These are phyloP conservation scores for Raffaelea albimanens DNA, from an alignment of 2,329 filamentous ascomycete genomes.

Conservation along the genomic window DNA sequence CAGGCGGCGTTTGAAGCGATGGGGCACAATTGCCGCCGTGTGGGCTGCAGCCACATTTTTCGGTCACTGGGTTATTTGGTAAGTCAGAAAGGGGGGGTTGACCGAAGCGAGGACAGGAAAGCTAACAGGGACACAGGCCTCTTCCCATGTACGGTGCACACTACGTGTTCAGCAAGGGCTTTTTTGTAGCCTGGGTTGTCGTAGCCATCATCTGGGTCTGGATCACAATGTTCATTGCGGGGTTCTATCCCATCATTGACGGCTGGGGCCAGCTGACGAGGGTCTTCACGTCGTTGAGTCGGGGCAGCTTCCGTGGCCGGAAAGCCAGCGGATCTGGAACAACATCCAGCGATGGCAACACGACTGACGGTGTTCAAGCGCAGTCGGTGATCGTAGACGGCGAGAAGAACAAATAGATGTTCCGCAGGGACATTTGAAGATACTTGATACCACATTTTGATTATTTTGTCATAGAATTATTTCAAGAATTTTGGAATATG, in stretches of 20 bases:
- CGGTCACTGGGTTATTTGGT: conserved; percentile 44
- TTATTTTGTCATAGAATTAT: too few species aligned
- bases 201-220: conserved; percentile 44
- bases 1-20: conserved; percentile 31
- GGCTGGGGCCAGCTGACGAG: conserved; percentile 25
- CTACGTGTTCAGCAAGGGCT: conserved; percentile 37
- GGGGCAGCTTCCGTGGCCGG: neutral
- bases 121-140: too few species aligned
- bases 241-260: conserved; percentile 39
- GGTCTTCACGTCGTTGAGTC: neutral
- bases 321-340: neutral
- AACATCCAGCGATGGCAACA: neutral
- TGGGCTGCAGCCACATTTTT: conserved; percentile 41
- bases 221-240: conserved; percentile 37
- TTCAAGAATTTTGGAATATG: too few species aligned
- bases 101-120: too few species aligned
- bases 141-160: conserved; percentile 43
- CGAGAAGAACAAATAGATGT: too few species aligned
- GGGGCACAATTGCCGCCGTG: conserved; percentile 33
- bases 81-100: too few species aligned
- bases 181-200: conserved; percentile 40
- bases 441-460: too few species aligned
- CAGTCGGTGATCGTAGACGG: neutral
- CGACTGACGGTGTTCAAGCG: neutral
- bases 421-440: too few species aligned